Base-by-base conservation (phyloP, 1,139 yeast genomes). In the Suhomyces bokatorum region DNA sequence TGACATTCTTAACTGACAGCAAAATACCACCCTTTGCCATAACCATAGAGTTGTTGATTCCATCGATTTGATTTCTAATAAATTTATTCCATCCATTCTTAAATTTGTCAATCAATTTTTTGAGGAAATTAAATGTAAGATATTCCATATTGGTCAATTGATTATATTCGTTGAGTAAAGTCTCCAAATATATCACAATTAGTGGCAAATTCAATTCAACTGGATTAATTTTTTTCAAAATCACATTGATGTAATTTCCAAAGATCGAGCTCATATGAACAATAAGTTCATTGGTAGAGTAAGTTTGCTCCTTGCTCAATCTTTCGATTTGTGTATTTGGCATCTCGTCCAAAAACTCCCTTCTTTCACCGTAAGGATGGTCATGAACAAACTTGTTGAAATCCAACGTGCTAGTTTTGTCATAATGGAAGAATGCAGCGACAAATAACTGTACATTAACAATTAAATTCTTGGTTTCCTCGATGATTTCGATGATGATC, bases 341-440 rank as follows among this genome's bases (percentile, higher is more conserved):
- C 26, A 52, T 35, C 38, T 57, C 56, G 13, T 66, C 68, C 35
- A 67, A 47, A 35, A 56, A 66, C 48, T 58, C 72, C 53, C 49
- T 55, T 53, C 66, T 63, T 48, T 51, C 59, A n/a, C 62, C 64
- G 37, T 67, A 66, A 2, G 87, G 77, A 29, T 62, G 56, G 12
- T 56, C 55, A 11, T 64, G 61, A 17, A 85, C 63, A 54, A 72
- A 82, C 9, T 75, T 80, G 7, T 72, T 66, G 52, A 80, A 85
- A 29, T 71, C 72, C 4, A 67, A 51, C 1, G 71, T 67, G 38
- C 74, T 74, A 17, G 42, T 13, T 13, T 45, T 45, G 15, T 83
- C 78, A 42, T 83, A 67, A 51, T 87, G 95, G 67, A 90, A 89
- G 46, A 89, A 74, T 14, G 66, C 68, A 10, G 80, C 80, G 14